Evolutionary conservation across 441 rosid species (phyloP).

Genomic region (Dalechampia spathulata): DNA sequence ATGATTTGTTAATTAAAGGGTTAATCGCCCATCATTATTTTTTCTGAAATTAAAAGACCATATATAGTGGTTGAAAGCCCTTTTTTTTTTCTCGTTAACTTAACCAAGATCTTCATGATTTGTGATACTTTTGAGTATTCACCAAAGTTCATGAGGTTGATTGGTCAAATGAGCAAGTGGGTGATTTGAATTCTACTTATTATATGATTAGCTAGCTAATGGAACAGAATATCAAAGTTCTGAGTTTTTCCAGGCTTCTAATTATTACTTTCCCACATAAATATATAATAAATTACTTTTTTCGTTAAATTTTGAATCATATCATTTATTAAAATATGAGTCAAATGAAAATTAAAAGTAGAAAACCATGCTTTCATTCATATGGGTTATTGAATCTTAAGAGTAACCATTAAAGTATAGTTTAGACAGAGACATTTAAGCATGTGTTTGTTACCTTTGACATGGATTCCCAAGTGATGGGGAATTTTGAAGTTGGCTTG

Average conservation of each 20-base stretch:
- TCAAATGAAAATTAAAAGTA: too few species aligned
- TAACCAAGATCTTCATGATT: background rate
- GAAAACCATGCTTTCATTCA: too few species aligned
- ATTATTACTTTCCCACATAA: too few species aligned
- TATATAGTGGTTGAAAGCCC: background rate
- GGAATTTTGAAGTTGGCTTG: background rate
- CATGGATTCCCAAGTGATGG: background rate
- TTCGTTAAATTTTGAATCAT: too few species aligned
- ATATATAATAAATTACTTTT: too few species aligned
- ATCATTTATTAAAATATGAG: too few species aligned
- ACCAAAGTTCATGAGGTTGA: background rate
- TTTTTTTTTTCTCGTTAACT: background rate
- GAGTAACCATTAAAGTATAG: too few species aligned
- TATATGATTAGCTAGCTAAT: too few species aligned
- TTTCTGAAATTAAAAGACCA: background rate
- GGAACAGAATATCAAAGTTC: too few species aligned
- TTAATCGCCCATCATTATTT: background rate
- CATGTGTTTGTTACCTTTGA: background rate
- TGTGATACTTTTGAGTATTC: background rate
- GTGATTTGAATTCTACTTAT: background rate
- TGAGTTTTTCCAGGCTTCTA: too few species aligned
- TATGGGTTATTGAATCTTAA: too few species aligned
- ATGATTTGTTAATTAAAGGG: background rate
- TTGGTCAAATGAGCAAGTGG: conserved; percentile 4
- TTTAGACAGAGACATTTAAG: background rate